Conservation (phyloP, 805 yeast genomes). For the Yarrowia yakushimensis region DNA sequence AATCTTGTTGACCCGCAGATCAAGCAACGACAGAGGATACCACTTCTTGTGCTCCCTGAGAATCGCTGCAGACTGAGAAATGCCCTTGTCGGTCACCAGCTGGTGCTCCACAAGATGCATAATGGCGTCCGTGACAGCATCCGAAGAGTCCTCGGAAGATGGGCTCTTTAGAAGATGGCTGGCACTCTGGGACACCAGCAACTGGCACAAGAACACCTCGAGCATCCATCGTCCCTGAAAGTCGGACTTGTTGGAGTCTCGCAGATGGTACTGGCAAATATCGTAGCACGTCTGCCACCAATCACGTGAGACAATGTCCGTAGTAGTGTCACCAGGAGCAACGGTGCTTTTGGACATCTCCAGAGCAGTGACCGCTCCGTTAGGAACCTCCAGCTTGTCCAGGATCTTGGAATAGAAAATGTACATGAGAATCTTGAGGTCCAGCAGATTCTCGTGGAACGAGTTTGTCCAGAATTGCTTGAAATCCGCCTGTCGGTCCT, state of each 20-base stretch:
- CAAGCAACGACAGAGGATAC: conserved; percentile 35
- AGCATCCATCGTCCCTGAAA: conserved; percentile 12
- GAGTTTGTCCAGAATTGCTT: conserved; percentile 37
- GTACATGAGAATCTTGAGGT: conserved; percentile 38
- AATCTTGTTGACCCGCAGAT: conserved; percentile 31
- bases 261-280: conserved; percentile 2
- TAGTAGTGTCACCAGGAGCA: neutral
- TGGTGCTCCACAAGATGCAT: neutral
- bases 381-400: conserved; percentile 32
- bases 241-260: neutral
- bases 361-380: conserved; percentile 33
- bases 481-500: conserved; percentile 27
- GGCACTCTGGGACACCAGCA: neutral
- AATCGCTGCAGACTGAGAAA: conserved; percentile 29
- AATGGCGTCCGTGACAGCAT: neutral
- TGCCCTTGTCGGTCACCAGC: conserved; percentile 2
- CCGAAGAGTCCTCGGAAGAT: neutral
- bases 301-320: neutral
- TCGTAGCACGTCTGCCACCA: conserved; percentile 11
- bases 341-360: conserved; percentile 29
- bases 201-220: neutral
- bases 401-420: conserved; percentile 31
- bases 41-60: conserved; percentile 31
- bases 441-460: conserved; percentile 38
- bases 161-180: neutral